A percentile compares a stretch with the other conserved stretches of the same genome.
Conservation (phyloP, 768 basidiomycete species). For the Tylopilus felleus region DNA sequence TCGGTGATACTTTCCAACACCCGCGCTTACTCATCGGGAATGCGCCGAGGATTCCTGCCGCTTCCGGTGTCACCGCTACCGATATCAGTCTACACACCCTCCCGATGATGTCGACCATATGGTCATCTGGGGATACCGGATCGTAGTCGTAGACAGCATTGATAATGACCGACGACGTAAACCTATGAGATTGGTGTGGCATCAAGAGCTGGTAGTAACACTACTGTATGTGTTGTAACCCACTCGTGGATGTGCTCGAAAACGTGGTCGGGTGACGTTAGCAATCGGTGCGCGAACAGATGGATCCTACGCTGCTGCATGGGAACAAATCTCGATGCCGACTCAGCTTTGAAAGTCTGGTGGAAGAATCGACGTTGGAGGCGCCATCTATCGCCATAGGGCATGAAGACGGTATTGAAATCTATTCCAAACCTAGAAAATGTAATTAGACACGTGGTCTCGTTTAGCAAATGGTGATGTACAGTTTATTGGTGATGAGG, state of each 20-base stretch:
- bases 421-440: constrained; percentile 13
- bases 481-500: constrained; percentile 16
- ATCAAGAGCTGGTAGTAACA: background rate
- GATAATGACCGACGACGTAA: constrained; percentile 27
- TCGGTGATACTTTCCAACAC: background rate
- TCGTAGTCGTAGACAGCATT: constrained; percentile 19
- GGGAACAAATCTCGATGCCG: constrained; percentile 12
- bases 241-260: constrained; percentile 13
- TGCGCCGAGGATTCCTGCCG: constrained; percentile 8
- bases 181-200: constrained; percentile 1
- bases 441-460: background rate
- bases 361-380: constrained; percentile 20
- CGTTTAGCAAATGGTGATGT: background rate
- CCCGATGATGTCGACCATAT: constrained; percentile 12
- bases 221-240: constrained; percentile 11
- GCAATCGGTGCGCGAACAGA: constrained; percentile 3
- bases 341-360: constrained; percentile 11
- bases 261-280: constrained; percentile 6
- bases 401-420: constrained; percentile 14
- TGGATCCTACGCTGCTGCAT: constrained; percentile 13
- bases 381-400: constrained; percentile 20
- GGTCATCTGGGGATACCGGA: constrained; percentile 11
- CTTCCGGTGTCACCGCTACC: constrained; percentile 5
- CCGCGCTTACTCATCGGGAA: constrained; percentile 13
- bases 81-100: constrained; percentile 3